These are phyloP conservation scores for Schizophyllum amplum DNA, from an alignment of 1,284 basidiomycete genomes.

Conservation along the genomic window DNA sequence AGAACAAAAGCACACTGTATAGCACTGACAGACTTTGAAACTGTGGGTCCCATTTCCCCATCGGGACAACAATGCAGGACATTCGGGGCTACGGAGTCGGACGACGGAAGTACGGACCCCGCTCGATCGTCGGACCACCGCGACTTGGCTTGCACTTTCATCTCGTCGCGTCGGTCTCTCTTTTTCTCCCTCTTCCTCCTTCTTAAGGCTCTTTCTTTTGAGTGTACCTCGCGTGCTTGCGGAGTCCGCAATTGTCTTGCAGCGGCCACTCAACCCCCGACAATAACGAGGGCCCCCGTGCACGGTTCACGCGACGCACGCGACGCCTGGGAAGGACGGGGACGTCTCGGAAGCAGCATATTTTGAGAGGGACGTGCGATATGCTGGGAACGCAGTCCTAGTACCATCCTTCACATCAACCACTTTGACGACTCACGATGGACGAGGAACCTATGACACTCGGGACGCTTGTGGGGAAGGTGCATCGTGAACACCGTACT, in stretches of 20 bases:
- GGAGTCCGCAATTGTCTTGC: background rate
- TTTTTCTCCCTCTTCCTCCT: background rate
- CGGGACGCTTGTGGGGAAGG: background rate
- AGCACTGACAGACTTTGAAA: too few relatives aligned
- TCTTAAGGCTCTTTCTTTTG: constrained; percentile 9
- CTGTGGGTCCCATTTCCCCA: background rate
- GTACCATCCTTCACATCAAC: background rate
- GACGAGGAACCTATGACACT: background rate
- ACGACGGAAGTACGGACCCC: background rate
- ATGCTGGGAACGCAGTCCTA: background rate
- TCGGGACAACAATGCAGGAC: background rate
- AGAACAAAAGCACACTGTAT: too few relatives aligned
- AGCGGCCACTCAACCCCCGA: background rate
- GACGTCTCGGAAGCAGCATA: background rate
- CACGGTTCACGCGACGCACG: background rate
- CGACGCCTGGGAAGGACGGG: background rate
- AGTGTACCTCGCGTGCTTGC: background rate
- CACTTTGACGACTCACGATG: background rate
- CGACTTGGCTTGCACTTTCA: background rate
- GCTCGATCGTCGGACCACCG: too few relatives aligned
- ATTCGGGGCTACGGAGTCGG: background rate
- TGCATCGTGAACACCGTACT: background rate
- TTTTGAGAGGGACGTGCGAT: background rate
- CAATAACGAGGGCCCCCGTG: background rate
- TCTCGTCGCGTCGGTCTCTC: background rate